Percentiles rank a stretch among this genome's conserved stretches.
Conservation (phyloP, 805 yeast species). For the Candida easanensis region DNA sequence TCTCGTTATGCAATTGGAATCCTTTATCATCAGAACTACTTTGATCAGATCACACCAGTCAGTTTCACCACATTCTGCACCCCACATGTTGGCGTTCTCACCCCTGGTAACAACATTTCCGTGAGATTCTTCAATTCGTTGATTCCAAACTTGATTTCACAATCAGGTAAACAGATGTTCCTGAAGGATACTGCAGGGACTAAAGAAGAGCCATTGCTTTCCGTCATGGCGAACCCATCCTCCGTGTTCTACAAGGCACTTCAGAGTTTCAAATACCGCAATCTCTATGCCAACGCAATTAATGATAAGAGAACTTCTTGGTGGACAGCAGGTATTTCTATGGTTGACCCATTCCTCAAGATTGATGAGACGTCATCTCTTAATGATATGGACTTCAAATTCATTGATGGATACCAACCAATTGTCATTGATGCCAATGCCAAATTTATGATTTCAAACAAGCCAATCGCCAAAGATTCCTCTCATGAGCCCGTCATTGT, state of each 20-base stretch:
- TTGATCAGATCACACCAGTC: constrained; percentile 53
- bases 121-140: constrained; percentile 56
- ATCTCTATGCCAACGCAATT: constrained; percentile 71
- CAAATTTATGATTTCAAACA: constrained; percentile 34
- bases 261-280: constrained; percentile 45
- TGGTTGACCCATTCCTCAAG: constrained; percentile 53
- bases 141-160: constrained; percentile 66
- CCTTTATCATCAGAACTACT: constrained; percentile 50
- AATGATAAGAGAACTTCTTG: constrained; percentile 81
- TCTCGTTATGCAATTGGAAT: constrained; percentile 76
- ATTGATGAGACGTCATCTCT: constrained; percentile 43
- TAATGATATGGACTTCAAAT: constrained; percentile 38
- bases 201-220: constrained; percentile 49
- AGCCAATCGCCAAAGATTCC: constrained; percentile 15
- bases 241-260: constrained; percentile 62
- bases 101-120: constrained; percentile 52
- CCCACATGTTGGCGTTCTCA: constrained; percentile 66
- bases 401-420: constrained; percentile 52
- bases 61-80: constrained; percentile 62
- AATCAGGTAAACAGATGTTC: constrained; percentile 74
- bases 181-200: constrained; percentile 42
- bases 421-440: constrained; percentile 50
- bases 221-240: constrained; percentile 60
- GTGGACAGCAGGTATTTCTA: constrained; percentile 76
- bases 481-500: not conserved